Conservation (phyloP, 352 stramenopile genomes). For the Phytophthora pisi region DNA sequence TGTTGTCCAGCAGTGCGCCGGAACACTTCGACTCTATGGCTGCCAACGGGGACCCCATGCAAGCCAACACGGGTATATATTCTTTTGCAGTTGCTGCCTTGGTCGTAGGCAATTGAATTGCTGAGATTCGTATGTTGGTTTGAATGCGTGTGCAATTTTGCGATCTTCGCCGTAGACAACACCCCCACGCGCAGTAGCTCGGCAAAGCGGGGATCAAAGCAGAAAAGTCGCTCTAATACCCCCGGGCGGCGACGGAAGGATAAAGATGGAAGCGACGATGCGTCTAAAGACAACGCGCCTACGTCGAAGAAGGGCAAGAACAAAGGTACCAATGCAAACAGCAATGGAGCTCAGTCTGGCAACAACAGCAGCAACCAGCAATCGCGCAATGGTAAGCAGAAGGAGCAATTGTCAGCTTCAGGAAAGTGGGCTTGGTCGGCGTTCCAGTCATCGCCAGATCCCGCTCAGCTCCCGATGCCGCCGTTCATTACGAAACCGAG, state of each 20-base stretch:
- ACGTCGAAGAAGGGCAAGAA: constrained; percentile 45
- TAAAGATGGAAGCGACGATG: constrained; percentile 39
- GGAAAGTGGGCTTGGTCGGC: constrained; percentile 87
- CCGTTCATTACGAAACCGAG: constrained; percentile 54
- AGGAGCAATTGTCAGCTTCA: constrained; percentile 56
- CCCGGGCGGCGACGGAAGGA: constrained; percentile 47
- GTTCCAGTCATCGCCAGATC: constrained; percentile 84
- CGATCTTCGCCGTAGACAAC: constrained; percentile 28
- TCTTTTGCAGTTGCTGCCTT: constrained; percentile 18
- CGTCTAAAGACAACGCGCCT: constrained; percentile 7
- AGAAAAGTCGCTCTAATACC: constrained; percentile 49
- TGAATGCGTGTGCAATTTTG: constrained; percentile 19
- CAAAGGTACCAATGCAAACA: constrained; percentile 38
- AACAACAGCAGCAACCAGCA: constrained; percentile 27
- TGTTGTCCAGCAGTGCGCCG: constrained; percentile 72
- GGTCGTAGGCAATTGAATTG: background rate
- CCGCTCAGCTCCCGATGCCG: constrained; percentile 72
- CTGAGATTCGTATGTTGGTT: constrained; percentile 15
- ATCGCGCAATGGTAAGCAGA: constrained; percentile 40
- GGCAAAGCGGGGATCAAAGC: constrained; percentile 53
- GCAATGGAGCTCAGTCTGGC: constrained; percentile 14
- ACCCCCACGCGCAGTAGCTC: constrained; percentile 47
- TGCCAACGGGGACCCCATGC: constrained; percentile 19
- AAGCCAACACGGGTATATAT: constrained; percentile 37
- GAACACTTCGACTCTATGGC: constrained; percentile 37